These are phyloP conservation scores for Cantharellus anzutake DNA, from an alignment of 768 basidiomycete species.

Conservation along the genomic window DNA sequence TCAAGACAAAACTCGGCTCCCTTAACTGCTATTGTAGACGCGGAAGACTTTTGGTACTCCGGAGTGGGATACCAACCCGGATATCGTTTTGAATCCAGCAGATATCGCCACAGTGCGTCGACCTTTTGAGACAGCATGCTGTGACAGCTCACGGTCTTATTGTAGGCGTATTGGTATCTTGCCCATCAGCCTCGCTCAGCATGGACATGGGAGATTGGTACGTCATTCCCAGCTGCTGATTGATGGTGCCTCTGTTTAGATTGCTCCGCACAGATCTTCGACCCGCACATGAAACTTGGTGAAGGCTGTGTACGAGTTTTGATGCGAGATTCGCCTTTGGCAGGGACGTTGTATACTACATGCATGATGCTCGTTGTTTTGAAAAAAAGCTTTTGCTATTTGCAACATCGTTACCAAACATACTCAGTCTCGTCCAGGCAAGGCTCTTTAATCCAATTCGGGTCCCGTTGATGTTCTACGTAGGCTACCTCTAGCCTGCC, in stretches of 20 bases:
- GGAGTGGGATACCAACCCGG: constrained; percentile 26
- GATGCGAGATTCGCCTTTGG: no score
- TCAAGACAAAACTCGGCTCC: constrained; percentile 1
- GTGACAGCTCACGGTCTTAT: no score
- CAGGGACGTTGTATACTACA: no score
- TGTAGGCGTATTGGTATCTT: constrained; percentile 6
- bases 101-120: constrained; percentile 42
- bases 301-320: not conserved
- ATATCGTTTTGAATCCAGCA: constrained; percentile 36
- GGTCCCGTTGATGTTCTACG: no score
- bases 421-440: no score
- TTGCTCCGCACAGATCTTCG: constrained; percentile 6
- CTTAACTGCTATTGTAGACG: not conserved
- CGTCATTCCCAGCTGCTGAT: not conserved
- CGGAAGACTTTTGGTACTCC: constrained; percentile 13
- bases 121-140: not conserved
- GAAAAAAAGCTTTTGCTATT: no score
- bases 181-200: constrained; percentile 10
- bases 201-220: constrained; percentile 11
- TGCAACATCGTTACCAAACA: no score
- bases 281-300: constrained; percentile 10
- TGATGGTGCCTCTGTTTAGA: not conserved
- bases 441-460: no score
- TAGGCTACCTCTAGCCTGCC: no score
- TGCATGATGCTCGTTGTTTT: no score